Evolutionary conservation across 2,329 filamentous ascomycete species (phyloP), one percentile per base, ranked within the genome.

Genomic region (Lachnellula cervina): DNA sequence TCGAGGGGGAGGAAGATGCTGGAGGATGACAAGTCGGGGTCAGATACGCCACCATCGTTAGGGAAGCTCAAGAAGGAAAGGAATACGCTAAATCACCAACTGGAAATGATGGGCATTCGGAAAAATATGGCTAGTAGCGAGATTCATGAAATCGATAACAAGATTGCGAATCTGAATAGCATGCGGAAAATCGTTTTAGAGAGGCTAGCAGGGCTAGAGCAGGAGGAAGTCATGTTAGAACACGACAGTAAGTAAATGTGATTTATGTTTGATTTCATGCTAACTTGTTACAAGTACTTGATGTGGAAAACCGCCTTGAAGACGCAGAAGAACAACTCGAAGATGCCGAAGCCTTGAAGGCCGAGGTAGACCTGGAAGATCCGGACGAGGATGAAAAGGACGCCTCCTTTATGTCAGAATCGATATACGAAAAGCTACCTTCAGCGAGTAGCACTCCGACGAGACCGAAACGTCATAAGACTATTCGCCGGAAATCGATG

Each of bases 51-150:
- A 17, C 83, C 89, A 37, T 80, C 85, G 25, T 76, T 96, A 67
- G 79, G 80, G 47, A 87, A 86, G 63, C 73, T 97, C 62, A 90
- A 88, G 71, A 89, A 87, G 69, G 90, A 96, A 64, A 89, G 89
- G 71, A 82, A 87, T 44, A 78, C 82, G 52, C 80, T 97, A 75
- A 86, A 88, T 75, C 91, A 95, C 71, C 83, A 90, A 63, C 77
- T 99, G 64, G 91, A 97, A 68, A 89, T 97, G 83, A 84, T 97
- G 75, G 82, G 87, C 3, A 84, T 97, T 59, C 83, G 94, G 57
- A 99, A 99, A 73, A 96, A 94, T 69, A 97, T 99, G 93, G 93
- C 92, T 64, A 94, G 90, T 67, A 89, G 90, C 60, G 94, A 99
- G 72, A 97, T 99, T 57, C 84, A 86, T 58, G 94, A 99, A 68